Evolutionary conservation across 2,329 filamentous ascomycete genomes (phyloP), one percentile per base, ranked within the genome.

Genomic region (Chaetothyriales sp.): DNA sequence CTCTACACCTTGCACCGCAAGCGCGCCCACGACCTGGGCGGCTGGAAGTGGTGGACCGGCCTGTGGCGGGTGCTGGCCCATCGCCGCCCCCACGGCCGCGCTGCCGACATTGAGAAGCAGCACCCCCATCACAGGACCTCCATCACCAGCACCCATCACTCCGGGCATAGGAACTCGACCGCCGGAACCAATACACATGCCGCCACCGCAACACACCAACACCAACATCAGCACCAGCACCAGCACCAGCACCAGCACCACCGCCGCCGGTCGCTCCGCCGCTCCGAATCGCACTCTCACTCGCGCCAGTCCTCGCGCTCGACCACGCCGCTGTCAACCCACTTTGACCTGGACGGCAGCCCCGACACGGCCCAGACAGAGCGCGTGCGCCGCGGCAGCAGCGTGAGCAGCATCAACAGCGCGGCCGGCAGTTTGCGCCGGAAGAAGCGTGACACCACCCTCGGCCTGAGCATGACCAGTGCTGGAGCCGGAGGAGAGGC

Each of bases 1-100:
- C 71, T 95, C 47, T 78, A 80, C 55, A 76, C 78, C 28, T 81
- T 89, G 59, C 74, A 76, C 18, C 79, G 83, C 54, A 51, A 56
- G 25, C 69, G 86, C 42, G 81, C 83, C 10, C 80, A 78, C 61
- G 73, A 81, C 60, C 74, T 81, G 54, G 80, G 83, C 49, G 78
- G 83, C 19, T 85, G 82, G 81, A 71, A 93, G 36, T 93, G 87
- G 87, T 93, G 89, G 84, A 78, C 86, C 1, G 84, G 86, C 0
- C 26, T 52, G 5, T 86, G 84, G 75, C 70, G 77, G 32, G 72
- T 22, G 68, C 59, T 60, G 67, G 54, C 22, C 43, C 18, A 43
- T 49, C 8, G 48, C 48, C 28, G 50, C 47, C 46, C 49, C 32
- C 49, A 51, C 44, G 18, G 22, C 25, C 51, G 57, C 49, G 52